A percentile compares a stretch with the other conserved stretches of the same genome.
phyloP scores from a whole-genome alignment of 352 stramenopile genomes.

The Globisporangium middletonii region DNA sequence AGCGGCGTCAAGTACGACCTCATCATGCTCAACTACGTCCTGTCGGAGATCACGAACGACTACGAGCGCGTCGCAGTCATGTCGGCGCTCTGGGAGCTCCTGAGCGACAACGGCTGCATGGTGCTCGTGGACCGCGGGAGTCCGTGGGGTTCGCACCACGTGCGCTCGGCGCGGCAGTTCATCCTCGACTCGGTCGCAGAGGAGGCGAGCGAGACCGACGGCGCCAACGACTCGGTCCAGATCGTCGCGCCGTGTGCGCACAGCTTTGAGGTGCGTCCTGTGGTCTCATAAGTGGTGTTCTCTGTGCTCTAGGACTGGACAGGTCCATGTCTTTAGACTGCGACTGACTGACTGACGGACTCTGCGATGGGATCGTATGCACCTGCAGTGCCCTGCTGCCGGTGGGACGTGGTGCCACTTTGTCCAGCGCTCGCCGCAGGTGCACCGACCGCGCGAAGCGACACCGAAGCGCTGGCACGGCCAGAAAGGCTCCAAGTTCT shows the following conservation, averaged over 20 bases:
- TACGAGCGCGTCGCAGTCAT: slow-evolving; percentile 73
- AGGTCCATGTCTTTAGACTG: neutral
- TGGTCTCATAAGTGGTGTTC: neutral
- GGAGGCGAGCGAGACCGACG: slow-evolving; percentile 4
- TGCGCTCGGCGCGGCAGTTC: slow-evolving; percentile 82
- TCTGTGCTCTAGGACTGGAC: too few species aligned
- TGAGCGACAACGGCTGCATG: slow-evolving; percentile 66
- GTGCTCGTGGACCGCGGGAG: slow-evolving; percentile 78
- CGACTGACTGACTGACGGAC: slow-evolving; percentile 1
- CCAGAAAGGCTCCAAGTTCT: slow-evolving; percentile 85
- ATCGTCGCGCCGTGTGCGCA: slow-evolving; percentile 78
- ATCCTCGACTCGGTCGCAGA: slow-evolving; percentile 66
- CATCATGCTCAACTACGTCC: slow-evolving; percentile 65
- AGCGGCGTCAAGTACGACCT: slow-evolving; percentile 71
- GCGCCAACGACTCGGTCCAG: slow-evolving; percentile 17
- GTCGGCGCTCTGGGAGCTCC: slow-evolving; percentile 73
- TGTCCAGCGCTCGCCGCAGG: slow-evolving; percentile 69
- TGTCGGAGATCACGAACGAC: slow-evolving; percentile 81
- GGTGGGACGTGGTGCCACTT: slow-evolving; percentile 85
- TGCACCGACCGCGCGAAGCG: slow-evolving; percentile 63
- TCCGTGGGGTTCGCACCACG: slow-evolving; percentile 75
- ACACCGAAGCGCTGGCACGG: slow-evolving; percentile 80
- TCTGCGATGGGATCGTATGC: neutral
- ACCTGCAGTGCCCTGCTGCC: slow-evolving; percentile 46
- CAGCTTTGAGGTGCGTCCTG: slow-evolving; percentile 41